A percentile compares a stretch with the other conserved stretches of the same genome.
Evolutionary conservation across 2,329 filamentous ascomycete species (phyloP).

Genomic region (Pezicula radicicola): DNA sequence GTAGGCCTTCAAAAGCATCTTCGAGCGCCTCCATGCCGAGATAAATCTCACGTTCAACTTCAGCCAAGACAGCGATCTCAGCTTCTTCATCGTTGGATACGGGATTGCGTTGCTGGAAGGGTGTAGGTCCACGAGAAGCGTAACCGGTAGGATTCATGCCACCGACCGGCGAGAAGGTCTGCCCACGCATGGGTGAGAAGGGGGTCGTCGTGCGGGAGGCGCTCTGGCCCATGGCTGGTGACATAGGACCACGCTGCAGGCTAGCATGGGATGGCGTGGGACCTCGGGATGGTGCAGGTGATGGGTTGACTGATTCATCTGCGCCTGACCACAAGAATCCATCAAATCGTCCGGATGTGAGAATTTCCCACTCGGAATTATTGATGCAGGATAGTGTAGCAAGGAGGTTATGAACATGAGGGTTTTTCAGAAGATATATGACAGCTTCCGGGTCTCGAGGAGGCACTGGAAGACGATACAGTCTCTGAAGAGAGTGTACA

Average conservation of each 20-base stretch:
- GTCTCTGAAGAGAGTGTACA: constrained; percentile 74
- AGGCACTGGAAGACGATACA: constrained; percentile 71
- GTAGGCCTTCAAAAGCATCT: constrained; percentile 90
- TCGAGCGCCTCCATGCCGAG: constrained; percentile 91
- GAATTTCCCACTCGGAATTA: constrained; percentile 92
- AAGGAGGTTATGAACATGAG: constrained; percentile 78
- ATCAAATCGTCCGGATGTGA: constrained; percentile 90
- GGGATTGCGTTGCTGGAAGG: constrained; percentile 50
- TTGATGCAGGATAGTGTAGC: constrained; percentile 86
- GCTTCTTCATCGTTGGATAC: constrained; percentile 93
- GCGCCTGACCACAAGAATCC: constrained; percentile 94
- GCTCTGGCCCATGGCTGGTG: constrained; percentile 17
- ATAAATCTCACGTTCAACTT: constrained; percentile 92
- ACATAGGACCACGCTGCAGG: constrained; percentile 34
- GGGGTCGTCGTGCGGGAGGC: constrained; percentile 26
- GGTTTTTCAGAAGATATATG: constrained; percentile 82
- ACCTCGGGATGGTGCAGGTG: constrained; percentile 42
- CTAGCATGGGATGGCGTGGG: constrained; percentile 49
- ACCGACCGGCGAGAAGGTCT: constrained; percentile 22
- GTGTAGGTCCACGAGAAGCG: constrained; percentile 52
- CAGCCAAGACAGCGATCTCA: constrained; percentile 84
- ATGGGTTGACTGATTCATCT: constrained; percentile 52
- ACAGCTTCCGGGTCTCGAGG: constrained; percentile 85
- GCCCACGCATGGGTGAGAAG: constrained; percentile 24
- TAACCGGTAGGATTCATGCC: constrained; percentile 17